Evolutionary conservation across 768 basidiomycete genomes (phyloP).

Genomic region (Ramaria rubella): DNA sequence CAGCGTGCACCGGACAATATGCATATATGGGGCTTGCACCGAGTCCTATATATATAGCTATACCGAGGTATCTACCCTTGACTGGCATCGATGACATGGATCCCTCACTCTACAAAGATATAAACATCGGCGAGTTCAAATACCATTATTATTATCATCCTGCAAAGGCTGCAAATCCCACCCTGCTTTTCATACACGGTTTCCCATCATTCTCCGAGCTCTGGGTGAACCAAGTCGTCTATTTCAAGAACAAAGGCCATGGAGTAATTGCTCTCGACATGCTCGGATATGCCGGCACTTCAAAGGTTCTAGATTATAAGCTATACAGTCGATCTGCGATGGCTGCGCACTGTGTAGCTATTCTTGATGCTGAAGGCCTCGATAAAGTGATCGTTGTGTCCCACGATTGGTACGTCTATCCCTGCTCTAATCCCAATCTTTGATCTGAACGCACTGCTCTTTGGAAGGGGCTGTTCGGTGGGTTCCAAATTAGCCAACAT

Average conservation of each 20-base stretch:
- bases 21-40: too few species aligned
- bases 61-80: too few species aligned
- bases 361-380: slow-evolving; percentile 33
- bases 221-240: slow-evolving; percentile 36
- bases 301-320: slow-evolving; percentile 34
- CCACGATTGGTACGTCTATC: slow-evolving; percentile 37
- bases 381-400: slow-evolving; percentile 33
- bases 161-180: slow-evolving; percentile 16
- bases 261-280: slow-evolving; percentile 44
- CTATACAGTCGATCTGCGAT: slow-evolving; percentile 32
- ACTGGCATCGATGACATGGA: too few species aligned
- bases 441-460: too few species aligned
- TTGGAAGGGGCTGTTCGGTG: slow-evolving; percentile 33
- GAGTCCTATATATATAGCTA: background rate
- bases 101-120: slow-evolving; percentile 27
- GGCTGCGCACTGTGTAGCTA: slow-evolving; percentile 34
- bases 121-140: slow-evolving; percentile 27
- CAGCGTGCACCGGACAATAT: too few species aligned
- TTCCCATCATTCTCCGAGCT: slow-evolving; percentile 36
- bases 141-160: slow-evolving; percentile 31
- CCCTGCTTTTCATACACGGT: slow-evolving; percentile 41
- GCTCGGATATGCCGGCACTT: slow-evolving; percentile 47
- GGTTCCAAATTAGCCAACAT: slow-evolving; percentile 33
- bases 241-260: slow-evolving; percentile 35
- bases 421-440: background rate